Evolutionary conservation across 176 grass and related monocot species (phyloP).

Genomic region (Triticum urartu): DNA sequence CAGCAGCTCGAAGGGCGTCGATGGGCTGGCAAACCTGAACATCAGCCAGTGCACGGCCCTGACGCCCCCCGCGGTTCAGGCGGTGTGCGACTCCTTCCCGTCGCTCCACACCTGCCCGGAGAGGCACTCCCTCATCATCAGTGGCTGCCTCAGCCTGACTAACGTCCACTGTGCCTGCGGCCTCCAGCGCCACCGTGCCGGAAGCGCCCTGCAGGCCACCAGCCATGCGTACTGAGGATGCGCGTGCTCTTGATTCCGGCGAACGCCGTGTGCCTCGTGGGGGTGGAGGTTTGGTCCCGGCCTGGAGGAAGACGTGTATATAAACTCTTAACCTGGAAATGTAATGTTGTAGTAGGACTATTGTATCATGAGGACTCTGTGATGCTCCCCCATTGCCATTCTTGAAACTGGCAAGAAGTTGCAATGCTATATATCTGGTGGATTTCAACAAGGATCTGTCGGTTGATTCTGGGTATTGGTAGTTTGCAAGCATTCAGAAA

Average conservation of each 20-base stretch:
- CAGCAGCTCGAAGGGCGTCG: slow-evolving; percentile 29
- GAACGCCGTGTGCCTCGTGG: not conserved
- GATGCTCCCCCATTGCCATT: not conserved
- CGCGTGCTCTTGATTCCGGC: not conserved
- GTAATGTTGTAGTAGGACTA: slow-evolving; percentile 21
- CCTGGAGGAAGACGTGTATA: slow-evolving; percentile 32
- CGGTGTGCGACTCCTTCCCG: slow-evolving; percentile 74
- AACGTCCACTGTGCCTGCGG: slow-evolving; percentile 76
- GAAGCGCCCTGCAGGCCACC: slow-evolving; percentile 35
- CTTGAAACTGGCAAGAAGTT: not conserved
- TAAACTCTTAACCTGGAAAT: slow-evolving; percentile 23
- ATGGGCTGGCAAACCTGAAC: slow-evolving; percentile 70
- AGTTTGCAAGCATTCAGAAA: not conserved
- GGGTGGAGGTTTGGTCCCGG: not conserved
- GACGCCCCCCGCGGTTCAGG: slow-evolving; percentile 79
- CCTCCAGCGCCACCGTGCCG: slow-evolving; percentile 51
- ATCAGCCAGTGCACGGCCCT: slow-evolving; percentile 85
- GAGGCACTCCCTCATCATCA: slow-evolving; percentile 89
- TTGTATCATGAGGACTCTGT: slow-evolving; percentile 2
- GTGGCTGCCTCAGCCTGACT: slow-evolving; percentile 81
- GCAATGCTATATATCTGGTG: not conserved
- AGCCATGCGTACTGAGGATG: slow-evolving; percentile 58
- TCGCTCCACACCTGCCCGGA: slow-evolving; percentile 70
- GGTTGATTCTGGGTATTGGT: too few relatives aligned
- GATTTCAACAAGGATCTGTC: not conserved